Evolutionary conservation across 139 green algal species (phyloP).

Genomic region (Gonium pectorale): DNA sequence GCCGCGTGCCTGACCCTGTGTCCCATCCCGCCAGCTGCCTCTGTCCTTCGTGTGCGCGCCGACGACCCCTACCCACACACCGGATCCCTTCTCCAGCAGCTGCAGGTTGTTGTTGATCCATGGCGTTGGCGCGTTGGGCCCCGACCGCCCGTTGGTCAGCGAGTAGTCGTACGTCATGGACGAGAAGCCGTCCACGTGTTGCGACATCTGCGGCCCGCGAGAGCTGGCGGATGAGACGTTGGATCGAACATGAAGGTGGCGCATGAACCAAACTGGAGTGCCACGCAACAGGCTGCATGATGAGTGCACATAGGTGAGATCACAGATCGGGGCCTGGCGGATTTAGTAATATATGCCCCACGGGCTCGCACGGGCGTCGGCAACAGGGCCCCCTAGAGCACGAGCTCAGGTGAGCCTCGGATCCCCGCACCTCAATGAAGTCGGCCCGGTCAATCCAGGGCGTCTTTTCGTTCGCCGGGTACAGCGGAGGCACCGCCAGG

Average conservation of each 20-base stretch:
- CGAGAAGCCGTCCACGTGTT: constrained; percentile 36
- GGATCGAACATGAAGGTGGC: neutral
- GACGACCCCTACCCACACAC: too few species aligned
- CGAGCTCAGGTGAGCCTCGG: too few species aligned
- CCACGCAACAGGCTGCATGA: too few species aligned
- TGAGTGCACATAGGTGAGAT: too few species aligned
- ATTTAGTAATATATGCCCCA: too few species aligned
- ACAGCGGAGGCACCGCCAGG: constrained; percentile 59
- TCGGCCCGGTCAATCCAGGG: neutral
- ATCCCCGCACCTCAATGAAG: neutral
- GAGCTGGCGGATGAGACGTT: neutral
- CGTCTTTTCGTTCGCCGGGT: constrained; percentile 19
- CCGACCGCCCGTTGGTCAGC: constrained; percentile 1
- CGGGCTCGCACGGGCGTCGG: too few species aligned
- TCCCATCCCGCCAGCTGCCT: too few species aligned
- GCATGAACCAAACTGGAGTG: too few species aligned
- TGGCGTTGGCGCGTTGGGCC: constrained; percentile 59
- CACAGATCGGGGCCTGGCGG: too few species aligned
- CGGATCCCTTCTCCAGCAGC: neutral
- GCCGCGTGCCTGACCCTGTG: too few species aligned
- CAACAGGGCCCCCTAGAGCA: too few species aligned
- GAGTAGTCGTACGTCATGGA: constrained; percentile 63
- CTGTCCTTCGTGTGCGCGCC: too few species aligned
- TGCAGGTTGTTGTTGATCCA: constrained; percentile 64
- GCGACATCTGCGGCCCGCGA: neutral